Conservation (phyloP, 2,329 filamentous ascomycete genomes). For the Calonectria pseudoturangicola region DNA sequence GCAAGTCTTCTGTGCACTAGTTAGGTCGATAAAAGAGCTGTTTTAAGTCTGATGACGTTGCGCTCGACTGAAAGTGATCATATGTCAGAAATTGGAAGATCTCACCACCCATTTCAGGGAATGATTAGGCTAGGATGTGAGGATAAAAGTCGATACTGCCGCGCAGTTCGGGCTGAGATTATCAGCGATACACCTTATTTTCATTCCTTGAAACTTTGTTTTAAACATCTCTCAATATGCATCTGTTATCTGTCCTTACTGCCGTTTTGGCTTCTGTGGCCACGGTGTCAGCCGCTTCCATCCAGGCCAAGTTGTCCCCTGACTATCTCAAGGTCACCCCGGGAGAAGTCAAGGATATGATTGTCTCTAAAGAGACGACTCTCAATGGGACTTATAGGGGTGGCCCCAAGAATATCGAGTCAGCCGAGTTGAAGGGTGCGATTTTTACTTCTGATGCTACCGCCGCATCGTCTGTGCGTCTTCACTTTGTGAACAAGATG, state of each 20-base stretch:
- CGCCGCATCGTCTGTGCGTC: background rate
- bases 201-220: background rate
- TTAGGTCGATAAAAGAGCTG: too few species aligned
- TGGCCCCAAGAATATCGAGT: background rate
- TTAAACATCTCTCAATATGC: background rate
- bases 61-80: background rate
- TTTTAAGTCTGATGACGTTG: background rate
- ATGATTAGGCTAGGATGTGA: background rate
- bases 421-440: background rate
- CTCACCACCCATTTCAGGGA: background rate
- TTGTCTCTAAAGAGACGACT: constrained; percentile 7
- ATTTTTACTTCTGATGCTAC: background rate
- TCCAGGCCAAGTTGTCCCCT: background rate
- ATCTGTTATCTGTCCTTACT: constrained; percentile 8
- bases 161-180: background rate
- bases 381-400: constrained; percentile 11
- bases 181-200: background rate
- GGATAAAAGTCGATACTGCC: constrained; percentile 6
- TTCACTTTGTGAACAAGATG: constrained; percentile 21
- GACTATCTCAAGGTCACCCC: background rate
- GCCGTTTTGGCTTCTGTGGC: constrained; percentile 11
- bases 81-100: background rate
- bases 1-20: background rate
- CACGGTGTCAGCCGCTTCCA: background rate
- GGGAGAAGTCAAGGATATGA: background rate